Evolutionary conservation across 176 grass and related monocot genomes (phyloP).

Genomic region (barley (Hordeum vulgare)): DNA sequence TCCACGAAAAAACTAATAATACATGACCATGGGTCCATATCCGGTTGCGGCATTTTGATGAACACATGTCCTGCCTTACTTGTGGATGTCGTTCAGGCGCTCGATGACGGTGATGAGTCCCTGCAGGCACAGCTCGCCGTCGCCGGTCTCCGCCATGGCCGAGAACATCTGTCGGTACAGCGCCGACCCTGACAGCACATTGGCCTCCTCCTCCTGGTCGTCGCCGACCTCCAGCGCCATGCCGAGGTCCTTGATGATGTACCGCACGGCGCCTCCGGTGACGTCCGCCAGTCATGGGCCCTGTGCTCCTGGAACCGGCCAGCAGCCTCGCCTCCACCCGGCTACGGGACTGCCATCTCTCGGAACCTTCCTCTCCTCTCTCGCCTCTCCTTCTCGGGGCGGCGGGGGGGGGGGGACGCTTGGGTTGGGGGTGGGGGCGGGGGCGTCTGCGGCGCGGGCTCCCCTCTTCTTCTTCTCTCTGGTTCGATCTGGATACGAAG

Average conservation of each 20-base stretch:
- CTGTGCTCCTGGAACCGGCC: too few species aligned
- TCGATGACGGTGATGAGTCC: constrained; percentile 70
- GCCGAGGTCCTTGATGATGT: constrained; percentile 85
- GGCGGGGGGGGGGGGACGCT: too few species aligned
- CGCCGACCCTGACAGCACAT: constrained; percentile 50
- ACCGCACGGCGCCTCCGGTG: constrained; percentile 44
- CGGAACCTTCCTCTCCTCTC: too few species aligned
- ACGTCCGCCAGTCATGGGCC: too few species aligned
- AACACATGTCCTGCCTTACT: constrained; percentile 16
- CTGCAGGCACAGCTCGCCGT: constrained; percentile 53
- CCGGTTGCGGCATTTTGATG: neutral
- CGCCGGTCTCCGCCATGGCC: constrained; percentile 66
- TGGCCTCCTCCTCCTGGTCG: neutral
- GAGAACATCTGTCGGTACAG: constrained; percentile 70
- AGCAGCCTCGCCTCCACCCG: too few species aligned
- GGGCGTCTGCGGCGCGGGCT: too few species aligned
- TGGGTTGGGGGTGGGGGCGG: too few species aligned
- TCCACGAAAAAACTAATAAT: neutral
- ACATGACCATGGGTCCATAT: neutral
- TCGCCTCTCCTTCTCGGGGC: too few species aligned
- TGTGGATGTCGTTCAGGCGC: constrained; percentile 52
- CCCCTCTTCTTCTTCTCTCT: too few species aligned
- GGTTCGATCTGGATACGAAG: too few species aligned
- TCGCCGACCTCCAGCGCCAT: constrained; percentile 60
- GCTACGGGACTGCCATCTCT: too few species aligned